Evolutionary conservation across 345 rosid genomes (phyloP).

Genomic region (Theobroma cacao): DNA sequence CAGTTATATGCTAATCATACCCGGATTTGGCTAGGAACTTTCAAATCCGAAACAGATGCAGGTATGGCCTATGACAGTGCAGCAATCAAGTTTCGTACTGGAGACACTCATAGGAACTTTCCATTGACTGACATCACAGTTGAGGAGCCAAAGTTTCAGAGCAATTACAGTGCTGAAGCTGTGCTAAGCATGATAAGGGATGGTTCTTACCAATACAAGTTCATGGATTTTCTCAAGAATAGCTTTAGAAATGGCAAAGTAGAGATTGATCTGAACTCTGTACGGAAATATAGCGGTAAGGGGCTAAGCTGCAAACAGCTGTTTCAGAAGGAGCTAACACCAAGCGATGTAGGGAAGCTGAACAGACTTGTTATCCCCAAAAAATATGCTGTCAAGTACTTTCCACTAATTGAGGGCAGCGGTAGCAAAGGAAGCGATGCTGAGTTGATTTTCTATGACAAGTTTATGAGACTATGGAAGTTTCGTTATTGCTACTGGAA

Average conservation of each 20-base stretch:
- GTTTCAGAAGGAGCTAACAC: conserved; percentile 62
- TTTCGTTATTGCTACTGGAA: conserved; percentile 89
- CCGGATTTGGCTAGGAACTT: conserved; percentile 78
- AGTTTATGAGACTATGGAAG: conserved; percentile 63
- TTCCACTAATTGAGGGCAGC: conserved; percentile 12
- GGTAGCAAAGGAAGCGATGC: conserved; percentile 23
- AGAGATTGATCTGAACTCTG: neutral
- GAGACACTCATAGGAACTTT: conserved; percentile 43
- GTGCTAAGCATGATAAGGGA: conserved; percentile 55
- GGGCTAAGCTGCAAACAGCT: conserved; percentile 32
- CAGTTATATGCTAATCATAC: conserved; percentile 55
- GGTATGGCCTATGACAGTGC: conserved; percentile 76
- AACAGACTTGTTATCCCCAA: conserved; percentile 69
- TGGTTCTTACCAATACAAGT: conserved; percentile 44
- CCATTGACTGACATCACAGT: conserved; percentile 28
- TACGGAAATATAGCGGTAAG: neutral
- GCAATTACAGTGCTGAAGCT: conserved; percentile 31
- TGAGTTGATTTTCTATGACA: conserved; percentile 58
- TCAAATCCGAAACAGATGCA: conserved; percentile 51
- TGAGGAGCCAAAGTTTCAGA: conserved; percentile 48
- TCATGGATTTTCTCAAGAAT: conserved; percentile 31
- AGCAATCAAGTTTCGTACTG: conserved; percentile 44
- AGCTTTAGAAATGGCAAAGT: conserved; percentile 1
- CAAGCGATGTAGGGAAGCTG: conserved; percentile 68
- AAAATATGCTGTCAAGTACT: conserved; percentile 44